Base-by-base conservation (phyloP, 2,329 filamentous ascomycete species). In the Hypoxylon sp. region DNA sequence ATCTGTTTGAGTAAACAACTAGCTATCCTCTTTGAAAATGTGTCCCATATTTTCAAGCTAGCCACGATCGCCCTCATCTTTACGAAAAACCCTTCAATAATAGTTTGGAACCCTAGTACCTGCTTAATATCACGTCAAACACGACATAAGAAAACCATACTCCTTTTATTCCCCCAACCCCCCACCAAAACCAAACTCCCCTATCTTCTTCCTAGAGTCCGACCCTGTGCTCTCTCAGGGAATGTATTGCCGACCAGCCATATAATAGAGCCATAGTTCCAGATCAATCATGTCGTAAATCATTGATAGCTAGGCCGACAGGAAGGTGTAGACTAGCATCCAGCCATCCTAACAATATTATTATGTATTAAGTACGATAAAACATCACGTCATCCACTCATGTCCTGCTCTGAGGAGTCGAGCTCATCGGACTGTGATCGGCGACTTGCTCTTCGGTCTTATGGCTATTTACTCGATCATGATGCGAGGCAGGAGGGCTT, bases 391-490 rank as follows among this genome's bases (percentile, higher is more conserved):
- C 31, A 5, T 59, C 33, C n/a, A 29, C 17, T 64, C 26, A 70
- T 8, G 48, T 58, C 51, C 56, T 63, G 9, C 64, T 63, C 33
- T 39, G 22, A 2, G 57, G 58, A 24, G 31, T 65, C 46, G 68
- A 65, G 50, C 51, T 51, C 61, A 62, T 65, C 24, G 61, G 55
- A 2, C 64, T 53, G 24, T 65, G 31, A 2, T 64, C 22, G 3
- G 35, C 4, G 13, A 22, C 33, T n/a, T n/a, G 26, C 3, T 63
- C 52, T 46, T 57, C n/a, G 2, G 53, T 53, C 26, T 60, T 37
- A 9, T 19, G 47, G 35, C 52, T 65, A 2, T 62, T 44, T 13
- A 63, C 60, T 37, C 65, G 55, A 19, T 67, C 70, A 3, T 60
- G n/a, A 13, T 61, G 17, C 0, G 63, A 52, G 4, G 65, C 53